phyloP scores from a whole-genome alignment of 306 rosid species.

The Carpinus fangiana region DNA sequence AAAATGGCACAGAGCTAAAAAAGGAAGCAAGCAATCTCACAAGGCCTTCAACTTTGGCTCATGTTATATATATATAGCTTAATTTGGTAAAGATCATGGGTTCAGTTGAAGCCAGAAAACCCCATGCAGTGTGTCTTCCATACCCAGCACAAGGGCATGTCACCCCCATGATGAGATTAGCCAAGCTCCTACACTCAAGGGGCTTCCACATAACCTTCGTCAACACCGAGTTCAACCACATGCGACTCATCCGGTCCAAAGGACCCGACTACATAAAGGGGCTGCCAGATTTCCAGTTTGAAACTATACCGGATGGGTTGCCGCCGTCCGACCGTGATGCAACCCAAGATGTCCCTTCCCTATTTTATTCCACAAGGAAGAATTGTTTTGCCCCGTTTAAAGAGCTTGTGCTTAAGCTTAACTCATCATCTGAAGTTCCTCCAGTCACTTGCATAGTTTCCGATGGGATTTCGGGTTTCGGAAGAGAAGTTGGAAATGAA shows the following conservation, averaged over 20 bases:
- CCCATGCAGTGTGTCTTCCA: slow-evolving; percentile 40
- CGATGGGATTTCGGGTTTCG: slow-evolving; percentile 28
- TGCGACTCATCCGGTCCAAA: slow-evolving; percentile 16
- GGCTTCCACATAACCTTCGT: slow-evolving; percentile 26
- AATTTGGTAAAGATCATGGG: neutral
- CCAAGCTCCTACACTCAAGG: slow-evolving; percentile 21
- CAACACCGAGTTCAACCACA: slow-evolving; percentile 27
- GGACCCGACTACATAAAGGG: slow-evolving; percentile 12
- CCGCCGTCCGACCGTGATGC: slow-evolving; percentile 16
- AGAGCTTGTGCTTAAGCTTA: slow-evolving; percentile 27
- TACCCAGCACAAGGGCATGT: slow-evolving; percentile 35
- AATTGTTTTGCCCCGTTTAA: slow-evolving; percentile 25
- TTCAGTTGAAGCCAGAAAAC: neutral
- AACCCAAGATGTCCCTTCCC: slow-evolving; percentile 23
- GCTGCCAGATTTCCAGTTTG: slow-evolving; percentile 22
- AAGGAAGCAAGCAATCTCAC: neutral
- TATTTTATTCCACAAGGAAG: slow-evolving; percentile 20
- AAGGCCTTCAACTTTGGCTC: neutral
- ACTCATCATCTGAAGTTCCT: slow-evolving; percentile 8
- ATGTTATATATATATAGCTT: too few relatives aligned
- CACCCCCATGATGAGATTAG: slow-evolving; percentile 27
- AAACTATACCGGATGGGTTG: slow-evolving; percentile 38
- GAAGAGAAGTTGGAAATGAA: slow-evolving; percentile 18
- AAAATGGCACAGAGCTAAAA: neutral
- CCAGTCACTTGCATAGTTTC: slow-evolving; percentile 24